Percentiles rank a stretch among this genome's conserved stretches.
These are phyloP conservation scores for Colletotrichum truncatum DNA, from an alignment of 2,329 filamentous ascomycete genomes.

Conservation along the genomic window DNA sequence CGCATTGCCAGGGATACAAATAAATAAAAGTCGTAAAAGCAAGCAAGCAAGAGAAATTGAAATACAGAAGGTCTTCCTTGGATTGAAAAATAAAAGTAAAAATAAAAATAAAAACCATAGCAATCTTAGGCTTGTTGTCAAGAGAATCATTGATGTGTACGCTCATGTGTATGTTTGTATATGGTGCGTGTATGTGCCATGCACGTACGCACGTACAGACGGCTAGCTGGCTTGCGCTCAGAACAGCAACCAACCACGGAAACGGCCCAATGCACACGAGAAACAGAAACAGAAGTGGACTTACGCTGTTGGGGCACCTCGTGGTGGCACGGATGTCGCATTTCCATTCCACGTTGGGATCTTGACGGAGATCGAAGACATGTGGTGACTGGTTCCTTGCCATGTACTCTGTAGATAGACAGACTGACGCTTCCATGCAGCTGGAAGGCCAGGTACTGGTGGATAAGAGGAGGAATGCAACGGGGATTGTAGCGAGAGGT, in stretches of 20 bases:
- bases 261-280: background rate
- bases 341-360: background rate
- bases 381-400: background rate
- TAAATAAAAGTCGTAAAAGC: too few relatives aligned
- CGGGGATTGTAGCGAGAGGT: conserved; percentile 4
- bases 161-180: conserved; percentile 2
- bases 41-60: too few relatives aligned
- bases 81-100: too few relatives aligned
- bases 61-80: too few relatives aligned
- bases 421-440: conserved; percentile 16
- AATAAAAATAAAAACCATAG: too few relatives aligned
- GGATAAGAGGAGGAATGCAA: conserved; percentile 3
- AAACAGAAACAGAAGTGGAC: background rate
- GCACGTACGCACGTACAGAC: conserved; percentile 12
- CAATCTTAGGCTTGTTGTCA: too few relatives aligned
- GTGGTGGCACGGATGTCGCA: conserved; percentile 3
- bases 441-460: background rate
- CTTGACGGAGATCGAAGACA: conserved; percentile 13
- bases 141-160: too few relatives aligned
- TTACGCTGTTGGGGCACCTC: background rate
- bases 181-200: background rate
- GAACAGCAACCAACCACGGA: background rate
- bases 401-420: background rate
- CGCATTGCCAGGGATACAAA: too few relatives aligned
- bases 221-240: background rate